phyloP scores from a whole-genome alignment of 1,139 yeast genomes.

The Protomyces gravidus region DNA sequence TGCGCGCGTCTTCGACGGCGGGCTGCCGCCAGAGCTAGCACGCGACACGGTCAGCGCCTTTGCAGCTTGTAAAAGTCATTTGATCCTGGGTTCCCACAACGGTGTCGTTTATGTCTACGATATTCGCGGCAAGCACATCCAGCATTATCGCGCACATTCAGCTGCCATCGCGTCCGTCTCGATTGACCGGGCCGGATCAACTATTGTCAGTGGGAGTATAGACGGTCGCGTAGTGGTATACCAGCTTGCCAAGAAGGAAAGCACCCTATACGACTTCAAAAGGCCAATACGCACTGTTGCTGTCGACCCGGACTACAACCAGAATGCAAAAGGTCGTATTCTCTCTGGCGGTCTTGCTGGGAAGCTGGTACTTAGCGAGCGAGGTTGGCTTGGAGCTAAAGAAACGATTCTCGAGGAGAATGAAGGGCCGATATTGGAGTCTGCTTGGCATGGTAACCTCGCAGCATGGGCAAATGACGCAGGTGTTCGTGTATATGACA shows the following conservation, averaged over 20 bases:
- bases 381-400: conserved; percentile 83
- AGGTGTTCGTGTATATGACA: conserved; percentile 38
- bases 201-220: conserved; percentile 30
- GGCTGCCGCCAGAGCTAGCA: conserved; percentile 64
- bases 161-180: conserved; percentile 73
- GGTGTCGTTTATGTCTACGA: conserved; percentile 68
- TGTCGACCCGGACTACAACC: conserved; percentile 62
- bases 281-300: conserved; percentile 87
- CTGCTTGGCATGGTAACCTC: conserved; percentile 59
- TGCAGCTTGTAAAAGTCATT: conserved; percentile 53
- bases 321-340: conserved; percentile 52
- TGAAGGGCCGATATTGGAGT: conserved; percentile 68
- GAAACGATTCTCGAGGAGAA: conserved; percentile 62
- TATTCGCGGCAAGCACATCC: conserved; percentile 50
- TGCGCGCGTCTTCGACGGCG: conserved; percentile 53
- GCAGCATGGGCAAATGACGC: conserved; percentile 80
- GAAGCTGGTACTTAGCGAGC: conserved; percentile 64
- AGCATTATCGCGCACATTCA: conserved; percentile 75
- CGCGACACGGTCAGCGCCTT: conserved; percentile 76
- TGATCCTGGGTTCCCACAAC: conserved; percentile 51
- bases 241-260: conserved; percentile 9
- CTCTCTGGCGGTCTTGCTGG: conserved; percentile 92
- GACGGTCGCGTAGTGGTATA: conserved; percentile 29
- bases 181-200: conserved; percentile 41
- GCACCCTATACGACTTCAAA: conserved; percentile 58